Evolutionary conservation across 495 filamentous ascomycete species (phyloP), one percentile per base, ranked within the genome.

Genomic region (Viridothelium virens): DNA sequence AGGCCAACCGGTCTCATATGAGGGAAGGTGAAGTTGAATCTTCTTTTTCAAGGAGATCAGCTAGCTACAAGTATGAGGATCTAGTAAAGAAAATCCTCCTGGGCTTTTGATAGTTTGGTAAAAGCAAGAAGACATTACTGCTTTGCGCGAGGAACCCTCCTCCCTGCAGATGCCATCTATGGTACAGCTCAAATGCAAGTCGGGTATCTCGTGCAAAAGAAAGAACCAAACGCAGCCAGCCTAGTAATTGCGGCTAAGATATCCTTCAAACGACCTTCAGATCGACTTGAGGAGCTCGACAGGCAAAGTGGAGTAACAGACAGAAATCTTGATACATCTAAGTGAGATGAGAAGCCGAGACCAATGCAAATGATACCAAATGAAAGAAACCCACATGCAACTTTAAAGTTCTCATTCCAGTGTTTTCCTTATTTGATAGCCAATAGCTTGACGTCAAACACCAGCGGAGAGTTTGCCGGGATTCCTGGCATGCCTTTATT

Each of bases 361-460:
- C 48, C 12, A 61, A 47, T 37, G 48, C 64, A 18, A n/a, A 61
- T 33, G 38, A 38, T 25, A 44, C 34, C 14, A 46, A n/a, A 61
- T 18, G 14, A 47, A 18, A 39, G 38, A 38, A 36, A 61, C 63
- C 16, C 16, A 16, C 53, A 53, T 33, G 18, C 46, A 63, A 31
- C 38, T 41, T 36, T 10, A n/a, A 14, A 34, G 12, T 7, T 1
- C 3, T 11, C 38, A 14, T 11, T 3, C 14, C 12, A 50, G 33
- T 69, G 64, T 38, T 69, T 69, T 12, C 69, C 69, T 76, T 77
- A 65, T 36, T 85, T 85, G 77, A 89, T 80, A 70, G 88, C 86
- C 39, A 96, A 79, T 56, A 91, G 77, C 85, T 95, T 97, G 77
- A 97, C 81, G 74, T 99, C 94, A 76, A 99, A 99, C 74, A 89